A percentile compares a stretch with the other conserved stretches of the same genome.
phyloP scores from a whole-genome alignment of 805 yeast genomes.

The Komagataella pastoris region DNA sequence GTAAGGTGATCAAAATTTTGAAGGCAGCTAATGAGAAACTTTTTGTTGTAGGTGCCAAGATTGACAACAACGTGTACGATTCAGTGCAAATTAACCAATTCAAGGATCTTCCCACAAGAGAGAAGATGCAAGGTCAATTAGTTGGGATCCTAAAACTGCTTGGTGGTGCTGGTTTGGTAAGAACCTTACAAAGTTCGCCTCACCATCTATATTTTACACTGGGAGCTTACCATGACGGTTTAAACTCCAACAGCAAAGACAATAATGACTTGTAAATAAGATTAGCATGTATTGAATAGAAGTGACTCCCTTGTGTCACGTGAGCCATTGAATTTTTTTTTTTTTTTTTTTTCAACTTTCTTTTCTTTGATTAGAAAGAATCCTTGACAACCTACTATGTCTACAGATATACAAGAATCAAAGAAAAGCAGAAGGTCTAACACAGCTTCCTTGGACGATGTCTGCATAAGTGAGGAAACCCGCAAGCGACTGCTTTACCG shows the following conservation, averaged over 20 bases:
- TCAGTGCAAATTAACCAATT: slow-evolving; percentile 40
- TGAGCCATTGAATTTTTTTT: background rate
- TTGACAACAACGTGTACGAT: slow-evolving; percentile 36
- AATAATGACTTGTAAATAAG: background rate
- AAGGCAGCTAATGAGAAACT: slow-evolving; percentile 58
- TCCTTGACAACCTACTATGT: background rate
- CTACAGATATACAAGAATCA: background rate
- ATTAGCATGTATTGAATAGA: background rate
- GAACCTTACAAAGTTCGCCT: slow-evolving; percentile 62
- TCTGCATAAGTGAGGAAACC: slow-evolving; percentile 1
- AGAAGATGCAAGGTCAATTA: slow-evolving; percentile 66
- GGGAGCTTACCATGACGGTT: slow-evolving; percentile 35
- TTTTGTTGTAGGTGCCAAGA: slow-evolving; percentile 74
- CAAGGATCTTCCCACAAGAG: slow-evolving; percentile 62
- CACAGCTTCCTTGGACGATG: background rate
- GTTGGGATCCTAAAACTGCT: slow-evolving; percentile 72
- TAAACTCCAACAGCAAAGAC: slow-evolving; percentile 6
- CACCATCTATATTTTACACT: slow-evolving; percentile 61
- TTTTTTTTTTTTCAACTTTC: background rate
- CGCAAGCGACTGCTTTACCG: slow-evolving; percentile 37
- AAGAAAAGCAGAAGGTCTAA: background rate
- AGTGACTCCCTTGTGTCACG: background rate
- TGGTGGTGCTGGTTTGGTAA: slow-evolving; percentile 83
- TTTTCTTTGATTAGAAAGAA: background rate
- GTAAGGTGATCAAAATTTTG: slow-evolving; percentile 44